Percentiles rank a stretch among this genome's conserved stretches.
phyloP scores from a whole-genome alignment of 148 eudicot species.

The Amaranthus hypochondriacus region DNA sequence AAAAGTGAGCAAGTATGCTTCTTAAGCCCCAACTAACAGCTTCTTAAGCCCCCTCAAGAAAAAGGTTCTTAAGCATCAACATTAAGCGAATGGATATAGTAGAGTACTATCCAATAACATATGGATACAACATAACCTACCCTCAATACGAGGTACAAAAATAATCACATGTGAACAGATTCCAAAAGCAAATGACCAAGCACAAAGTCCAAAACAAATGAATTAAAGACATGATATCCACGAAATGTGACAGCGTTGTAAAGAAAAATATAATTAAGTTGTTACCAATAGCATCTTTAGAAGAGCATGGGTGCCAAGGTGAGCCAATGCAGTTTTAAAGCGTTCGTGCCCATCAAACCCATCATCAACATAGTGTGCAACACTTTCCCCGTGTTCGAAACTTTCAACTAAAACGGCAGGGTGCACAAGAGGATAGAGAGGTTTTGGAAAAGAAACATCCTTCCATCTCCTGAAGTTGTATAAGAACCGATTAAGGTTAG shows the following conservation, averaged over 20 bases:
- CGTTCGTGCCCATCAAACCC: slow-evolving; percentile 62
- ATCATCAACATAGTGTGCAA: slow-evolving; percentile 77
- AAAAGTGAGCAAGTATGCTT: background rate
- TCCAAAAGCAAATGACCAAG: background rate
- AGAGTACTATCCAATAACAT: background rate
- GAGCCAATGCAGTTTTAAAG: slow-evolving; percentile 71
- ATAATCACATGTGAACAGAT: background rate
- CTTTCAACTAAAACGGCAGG: slow-evolving; percentile 93
- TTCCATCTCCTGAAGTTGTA: slow-evolving; percentile 81
- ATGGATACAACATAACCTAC: background rate
- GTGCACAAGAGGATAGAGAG: slow-evolving; percentile 88
- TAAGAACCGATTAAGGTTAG: slow-evolving; percentile 83
- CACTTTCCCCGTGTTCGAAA: slow-evolving; percentile 89
- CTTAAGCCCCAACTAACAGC: background rate
- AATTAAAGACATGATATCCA: background rate
- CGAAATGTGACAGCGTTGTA: background rate
- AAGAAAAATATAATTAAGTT: slow-evolving; percentile 7
- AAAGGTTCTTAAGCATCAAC: background rate
- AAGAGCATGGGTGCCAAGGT: slow-evolving; percentile 92
- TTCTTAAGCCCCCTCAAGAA: background rate
- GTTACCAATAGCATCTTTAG: slow-evolving; percentile 87
- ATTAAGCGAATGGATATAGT: background rate
- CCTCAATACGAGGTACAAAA: background rate
- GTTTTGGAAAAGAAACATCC: slow-evolving; percentile 95
- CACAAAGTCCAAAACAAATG: background rate